Conservation (phyloP, 108 stramenopile genomes). For the Cyclotella kingstonii region DNA sequence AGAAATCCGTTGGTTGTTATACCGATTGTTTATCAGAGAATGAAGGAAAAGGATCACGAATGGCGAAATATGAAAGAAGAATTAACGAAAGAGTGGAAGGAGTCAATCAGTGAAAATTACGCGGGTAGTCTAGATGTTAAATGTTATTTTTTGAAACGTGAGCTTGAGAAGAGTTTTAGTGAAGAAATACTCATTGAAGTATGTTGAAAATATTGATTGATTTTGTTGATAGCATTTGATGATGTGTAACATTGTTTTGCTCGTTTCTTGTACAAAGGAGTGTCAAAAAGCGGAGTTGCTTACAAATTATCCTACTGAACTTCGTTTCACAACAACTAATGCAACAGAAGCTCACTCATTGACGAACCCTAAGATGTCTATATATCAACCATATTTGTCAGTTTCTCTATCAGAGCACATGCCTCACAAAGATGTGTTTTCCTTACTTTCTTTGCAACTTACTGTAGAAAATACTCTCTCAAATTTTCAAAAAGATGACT, state of each 20-base stretch:
- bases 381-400: conserved; percentile 67
- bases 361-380: conserved; percentile 44
- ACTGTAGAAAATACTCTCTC: conserved; percentile 8
- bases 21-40: conserved; percentile 91
- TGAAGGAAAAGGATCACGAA: conserved; percentile 95
- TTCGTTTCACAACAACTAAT: conserved; percentile 20
- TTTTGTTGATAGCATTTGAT: background rate
- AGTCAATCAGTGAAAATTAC: conserved; percentile 54
- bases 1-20: conserved; percentile 92
- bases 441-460: conserved; percentile 39
- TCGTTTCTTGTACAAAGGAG: conserved; percentile 34
- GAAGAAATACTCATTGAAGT: conserved; percentile 57
- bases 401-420: conserved; percentile 46
- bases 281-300: conserved; percentile 58
- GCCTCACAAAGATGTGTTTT: conserved; percentile 56
- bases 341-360: conserved; percentile 42
- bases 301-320: conserved; percentile 48
- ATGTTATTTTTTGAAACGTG: conserved; percentile 52
- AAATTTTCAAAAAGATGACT: conserved; percentile 33
- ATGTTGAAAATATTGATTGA: background rate
- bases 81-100: conserved; percentile 63
- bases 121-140: conserved; percentile 66
- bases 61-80: conserved; percentile 84
- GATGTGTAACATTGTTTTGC: background rate
- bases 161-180: conserved; percentile 59